Conservation (phyloP, 495 filamentous ascomycete genomes). For the Rhizodiscina lignyota region DNA sequence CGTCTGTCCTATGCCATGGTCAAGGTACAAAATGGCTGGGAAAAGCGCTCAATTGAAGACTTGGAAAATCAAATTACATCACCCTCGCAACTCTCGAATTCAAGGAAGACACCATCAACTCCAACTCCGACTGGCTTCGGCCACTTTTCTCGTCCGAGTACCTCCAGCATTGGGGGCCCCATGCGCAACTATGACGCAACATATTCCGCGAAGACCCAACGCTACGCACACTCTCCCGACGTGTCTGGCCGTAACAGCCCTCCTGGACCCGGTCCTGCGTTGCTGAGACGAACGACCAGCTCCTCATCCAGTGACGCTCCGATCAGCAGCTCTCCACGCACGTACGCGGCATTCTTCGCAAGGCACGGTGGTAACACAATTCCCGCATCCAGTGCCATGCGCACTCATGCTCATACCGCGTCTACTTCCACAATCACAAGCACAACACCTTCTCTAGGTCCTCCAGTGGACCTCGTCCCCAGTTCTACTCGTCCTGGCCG, state of each 20-base stretch:
- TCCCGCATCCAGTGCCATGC: too few species aligned
- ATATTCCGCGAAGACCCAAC: not conserved
- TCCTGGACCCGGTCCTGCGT: too few species aligned
- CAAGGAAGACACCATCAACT: too few species aligned
- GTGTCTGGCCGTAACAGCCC: not conserved
- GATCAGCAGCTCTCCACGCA: too few species aligned
- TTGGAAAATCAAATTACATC: constrained; percentile 52
- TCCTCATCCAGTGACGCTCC: too few species aligned
- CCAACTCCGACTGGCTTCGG: constrained; percentile 36
- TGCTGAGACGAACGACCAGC: too few species aligned
- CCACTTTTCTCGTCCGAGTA: constrained; percentile 21
- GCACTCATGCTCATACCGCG: too few species aligned
- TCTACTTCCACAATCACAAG: too few species aligned
- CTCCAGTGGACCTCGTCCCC: not conserved
- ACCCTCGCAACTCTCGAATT: too few species aligned
- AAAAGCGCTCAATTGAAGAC: constrained; percentile 50
- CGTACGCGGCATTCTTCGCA: too few species aligned
- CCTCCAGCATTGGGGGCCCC: not conserved
- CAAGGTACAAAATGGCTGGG: constrained; percentile 77
- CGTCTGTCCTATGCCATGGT: constrained; percentile 78
- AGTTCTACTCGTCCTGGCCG: not conserved
- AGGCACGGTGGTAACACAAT: too few species aligned
- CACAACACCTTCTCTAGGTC: too few species aligned
- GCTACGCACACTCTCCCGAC: not conserved
- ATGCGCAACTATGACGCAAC: not conserved